Conservation (phyloP, 1,284 basidiomycete species). For the Irpex rosettiformis region DNA sequence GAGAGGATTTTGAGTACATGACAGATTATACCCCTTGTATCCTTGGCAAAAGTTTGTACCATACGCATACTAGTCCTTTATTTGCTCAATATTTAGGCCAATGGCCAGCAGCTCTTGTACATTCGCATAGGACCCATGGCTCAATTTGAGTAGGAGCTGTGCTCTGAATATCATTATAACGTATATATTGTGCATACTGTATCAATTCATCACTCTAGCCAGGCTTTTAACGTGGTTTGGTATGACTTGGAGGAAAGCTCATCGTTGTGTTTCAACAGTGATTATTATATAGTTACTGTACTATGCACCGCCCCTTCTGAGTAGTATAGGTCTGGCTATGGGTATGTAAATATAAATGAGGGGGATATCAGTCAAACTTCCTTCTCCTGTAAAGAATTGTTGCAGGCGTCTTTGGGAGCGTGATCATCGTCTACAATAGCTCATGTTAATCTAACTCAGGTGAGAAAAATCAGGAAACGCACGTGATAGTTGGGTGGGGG, state of each 20-base stretch:
- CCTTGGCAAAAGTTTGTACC: neutral
- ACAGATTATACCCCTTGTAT: neutral
- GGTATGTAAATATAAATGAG: neutral
- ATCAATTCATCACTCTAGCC: neutral
- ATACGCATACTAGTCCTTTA: neutral
- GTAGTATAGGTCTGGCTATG: slow-evolving; percentile 2
- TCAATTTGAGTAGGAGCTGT: too few relatives aligned
- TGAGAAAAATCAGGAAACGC: slow-evolving; percentile 29
- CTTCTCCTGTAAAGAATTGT: slow-evolving; percentile 44
- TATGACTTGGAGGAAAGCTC: neutral
- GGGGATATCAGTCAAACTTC: slow-evolving; percentile 23
- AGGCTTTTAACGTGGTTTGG: neutral
- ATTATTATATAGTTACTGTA: neutral
- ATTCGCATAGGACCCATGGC: too few relatives aligned
- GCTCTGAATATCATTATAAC: too few relatives aligned
- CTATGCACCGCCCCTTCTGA: slow-evolving; percentile 4
- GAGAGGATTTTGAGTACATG: neutral
- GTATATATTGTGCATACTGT: too few relatives aligned
- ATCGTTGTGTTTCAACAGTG: neutral
- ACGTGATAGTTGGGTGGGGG: slow-evolving; percentile 91
- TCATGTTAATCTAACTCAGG: neutral
- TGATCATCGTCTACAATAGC: slow-evolving; percentile 28
- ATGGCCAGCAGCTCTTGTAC: too few relatives aligned
- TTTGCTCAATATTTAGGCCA: neutral
- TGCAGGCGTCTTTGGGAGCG: slow-evolving; percentile 25